A percentile compares a stretch with the other conserved stretches of the same genome.
phyloP scores from a whole-genome alignment of 768 basidiomycete genomes.

The Boletus reticulatus region DNA sequence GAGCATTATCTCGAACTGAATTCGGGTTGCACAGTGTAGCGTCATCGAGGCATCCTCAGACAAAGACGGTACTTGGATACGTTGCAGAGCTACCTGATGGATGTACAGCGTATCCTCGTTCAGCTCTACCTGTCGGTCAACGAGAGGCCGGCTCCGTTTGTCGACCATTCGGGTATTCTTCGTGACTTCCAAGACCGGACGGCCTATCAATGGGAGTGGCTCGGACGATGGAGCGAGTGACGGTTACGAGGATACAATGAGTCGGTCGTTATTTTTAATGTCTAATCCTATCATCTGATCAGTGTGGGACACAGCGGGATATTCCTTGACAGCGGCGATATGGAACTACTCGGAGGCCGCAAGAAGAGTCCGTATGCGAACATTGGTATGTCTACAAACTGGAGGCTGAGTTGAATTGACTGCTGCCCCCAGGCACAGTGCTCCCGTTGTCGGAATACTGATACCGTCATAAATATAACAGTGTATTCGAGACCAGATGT shows the following conservation, averaged over 20 bases:
- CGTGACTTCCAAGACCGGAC: constrained; percentile 76
- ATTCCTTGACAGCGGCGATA: constrained; percentile 77
- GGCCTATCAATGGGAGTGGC: constrained; percentile 54
- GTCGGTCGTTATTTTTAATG: constrained; percentile 41
- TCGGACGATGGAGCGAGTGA: constrained; percentile 40
- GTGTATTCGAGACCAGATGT: background rate
- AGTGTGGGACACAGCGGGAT: constrained; percentile 49
- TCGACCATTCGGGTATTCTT: constrained; percentile 72
- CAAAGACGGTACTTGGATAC: constrained; percentile 86
- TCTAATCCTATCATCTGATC: constrained; percentile 8
- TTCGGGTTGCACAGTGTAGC: constrained; percentile 56
- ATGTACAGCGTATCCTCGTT: constrained; percentile 79
- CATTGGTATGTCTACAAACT: constrained; percentile 48
- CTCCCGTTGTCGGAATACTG: constrained; percentile 36
- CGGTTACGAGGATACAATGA: constrained; percentile 53
- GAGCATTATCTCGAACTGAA: constrained; percentile 1
- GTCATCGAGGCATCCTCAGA: constrained; percentile 94
- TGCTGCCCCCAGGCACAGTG: constrained; percentile 27
- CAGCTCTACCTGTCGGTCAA: constrained; percentile 83
- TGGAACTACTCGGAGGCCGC: constrained; percentile 63
- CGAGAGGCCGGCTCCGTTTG: constrained; percentile 75
- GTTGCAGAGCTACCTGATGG: constrained; percentile 74
- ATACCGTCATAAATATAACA: background rate
- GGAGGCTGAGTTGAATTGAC: constrained; percentile 10
- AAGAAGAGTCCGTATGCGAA: constrained; percentile 59